Percentiles rank a stretch among this genome's conserved stretches.
phyloP scores from a whole-genome alignment of 1,139 yeast species.

The Arxiozyma bovina region DNA sequence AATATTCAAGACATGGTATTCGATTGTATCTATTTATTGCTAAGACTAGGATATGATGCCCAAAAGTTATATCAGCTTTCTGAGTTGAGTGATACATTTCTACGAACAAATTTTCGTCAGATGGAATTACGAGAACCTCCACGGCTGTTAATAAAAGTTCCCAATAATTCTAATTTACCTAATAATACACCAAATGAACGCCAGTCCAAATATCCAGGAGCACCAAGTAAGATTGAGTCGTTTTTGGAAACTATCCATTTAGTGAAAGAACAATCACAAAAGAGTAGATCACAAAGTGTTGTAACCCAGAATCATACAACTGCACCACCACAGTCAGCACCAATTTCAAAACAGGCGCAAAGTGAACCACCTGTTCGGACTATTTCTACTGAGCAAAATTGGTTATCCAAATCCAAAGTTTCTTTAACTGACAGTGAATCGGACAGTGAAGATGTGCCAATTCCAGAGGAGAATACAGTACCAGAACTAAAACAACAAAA shows the following conservation, averaged over 20 bases:
- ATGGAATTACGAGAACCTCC: background rate
- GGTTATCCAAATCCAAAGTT: slow-evolving; percentile 5
- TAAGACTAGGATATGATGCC: slow-evolving; percentile 2
- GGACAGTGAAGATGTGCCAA: background rate
- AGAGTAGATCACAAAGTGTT: background rate
- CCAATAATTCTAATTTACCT: background rate
- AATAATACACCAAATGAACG: background rate
- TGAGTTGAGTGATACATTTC: background rate
- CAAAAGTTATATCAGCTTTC: background rate
- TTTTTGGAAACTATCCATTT: slow-evolving; percentile 3
- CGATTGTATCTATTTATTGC: slow-evolving; percentile 2
- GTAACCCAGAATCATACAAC: background rate
- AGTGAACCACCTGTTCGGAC: background rate
- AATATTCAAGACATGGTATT: background rate
- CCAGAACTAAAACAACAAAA: background rate
- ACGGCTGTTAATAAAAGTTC: background rate
- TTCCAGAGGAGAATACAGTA: background rate
- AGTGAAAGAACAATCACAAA: slow-evolving; percentile 1
- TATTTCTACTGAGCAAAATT: background rate
- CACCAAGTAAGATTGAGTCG: slow-evolving; percentile 1
- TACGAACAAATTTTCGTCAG: background rate
- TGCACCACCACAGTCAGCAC: background rate
- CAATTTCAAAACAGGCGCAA: background rate
- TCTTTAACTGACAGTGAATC: slow-evolving; percentile 3
- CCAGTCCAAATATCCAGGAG: background rate